A percentile compares a stretch with the other conserved stretches of the same genome.
phyloP scores from a whole-genome alignment of 164 flowering plant species.

The Nymphaea colorata region DNA sequence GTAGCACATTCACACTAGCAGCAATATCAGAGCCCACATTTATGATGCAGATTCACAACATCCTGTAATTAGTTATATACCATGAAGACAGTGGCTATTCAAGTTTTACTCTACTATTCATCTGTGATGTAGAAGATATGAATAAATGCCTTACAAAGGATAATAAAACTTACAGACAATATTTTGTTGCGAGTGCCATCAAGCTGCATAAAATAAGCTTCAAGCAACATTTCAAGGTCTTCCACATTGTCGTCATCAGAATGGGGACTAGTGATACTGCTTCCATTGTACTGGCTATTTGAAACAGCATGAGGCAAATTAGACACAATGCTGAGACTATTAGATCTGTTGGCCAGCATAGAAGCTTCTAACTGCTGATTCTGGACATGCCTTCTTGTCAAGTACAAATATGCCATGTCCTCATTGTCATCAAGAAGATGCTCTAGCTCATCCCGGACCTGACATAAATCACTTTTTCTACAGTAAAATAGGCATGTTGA shows the following conservation, averaged over 20 bases:
- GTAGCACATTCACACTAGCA: too few relatives aligned
- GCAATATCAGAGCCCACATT: too few relatives aligned
- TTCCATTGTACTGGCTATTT: conserved; percentile 43
- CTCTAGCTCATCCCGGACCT: conserved; percentile 97
- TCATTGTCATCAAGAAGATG: conserved; percentile 94
- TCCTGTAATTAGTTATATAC: too few relatives aligned
- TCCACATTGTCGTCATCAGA: conserved; percentile 73
- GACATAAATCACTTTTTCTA: conserved; percentile 1
- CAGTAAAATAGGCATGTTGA: not conserved
- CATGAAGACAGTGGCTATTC: too few relatives aligned
- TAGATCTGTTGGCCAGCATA: conserved; percentile 32
- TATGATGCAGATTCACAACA: too few relatives aligned
- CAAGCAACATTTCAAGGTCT: conserved; percentile 95
- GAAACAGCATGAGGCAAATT: conserved; percentile 42
- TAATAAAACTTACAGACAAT: conserved; percentile 50
- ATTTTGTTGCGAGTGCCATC: conserved; percentile 93
- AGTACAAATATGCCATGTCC: conserved; percentile 86
- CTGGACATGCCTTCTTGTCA: conserved; percentile 81
- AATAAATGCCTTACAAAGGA: too few relatives aligned
- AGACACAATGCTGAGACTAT: conserved; percentile 22
- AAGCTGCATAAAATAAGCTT: conserved; percentile 96
- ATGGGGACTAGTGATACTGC: conserved; percentile 43
- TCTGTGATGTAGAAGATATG: too few relatives aligned
- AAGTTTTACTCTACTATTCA: too few relatives aligned
- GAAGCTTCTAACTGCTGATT: conserved; percentile 61